Conservation (phyloP, 495 filamentous ascomycete genomes). For the Annulohypoxylon nitens region DNA sequence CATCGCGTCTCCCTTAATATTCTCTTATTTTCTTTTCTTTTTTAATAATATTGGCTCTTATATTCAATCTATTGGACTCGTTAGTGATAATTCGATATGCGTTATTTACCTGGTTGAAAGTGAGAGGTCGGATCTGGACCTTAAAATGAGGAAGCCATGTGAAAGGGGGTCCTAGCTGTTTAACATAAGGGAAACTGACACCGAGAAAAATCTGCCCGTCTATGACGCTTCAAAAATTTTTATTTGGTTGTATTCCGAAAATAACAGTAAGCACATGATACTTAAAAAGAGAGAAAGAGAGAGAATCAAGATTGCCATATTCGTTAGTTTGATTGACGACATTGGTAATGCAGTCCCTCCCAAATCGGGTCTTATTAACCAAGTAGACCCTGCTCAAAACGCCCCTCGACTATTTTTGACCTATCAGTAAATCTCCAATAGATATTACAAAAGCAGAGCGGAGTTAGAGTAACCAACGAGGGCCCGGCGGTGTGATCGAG, state of each 20-base stretch:
- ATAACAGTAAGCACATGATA: slow-evolving; percentile 5
- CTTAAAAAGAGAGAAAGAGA: not conserved
- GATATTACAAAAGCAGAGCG: not conserved
- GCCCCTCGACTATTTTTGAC: not conserved
- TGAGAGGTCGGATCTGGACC: not conserved
- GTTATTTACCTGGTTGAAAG: not conserved
- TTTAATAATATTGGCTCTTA: not conserved
- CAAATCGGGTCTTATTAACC: slow-evolving; percentile 11
- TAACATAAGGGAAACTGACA: not conserved
- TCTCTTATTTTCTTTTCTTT: not conserved
- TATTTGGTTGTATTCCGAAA: not conserved
- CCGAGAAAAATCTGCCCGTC: not conserved
- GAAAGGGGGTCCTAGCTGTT: not conserved
- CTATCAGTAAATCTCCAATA: slow-evolving; percentile 12
- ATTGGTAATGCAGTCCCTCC: slow-evolving; percentile 24
- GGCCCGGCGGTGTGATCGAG: slow-evolving; percentile 16
- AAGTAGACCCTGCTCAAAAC: not conserved
- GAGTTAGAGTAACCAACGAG: slow-evolving; percentile 6
- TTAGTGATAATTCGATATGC: not conserved
- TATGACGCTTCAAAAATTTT: not conserved
- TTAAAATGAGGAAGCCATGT: not conserved
- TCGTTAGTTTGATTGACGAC: not conserved
- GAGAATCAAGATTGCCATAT: not conserved
- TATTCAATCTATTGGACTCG: not conserved
- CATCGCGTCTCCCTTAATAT: slow-evolving; percentile 3